Percentiles rank a stretch among this genome's conserved stretches.
phyloP scores from a whole-genome alignment of 2,329 filamentous ascomycete genomes.

The Aspergillus transmontanensis region DNA sequence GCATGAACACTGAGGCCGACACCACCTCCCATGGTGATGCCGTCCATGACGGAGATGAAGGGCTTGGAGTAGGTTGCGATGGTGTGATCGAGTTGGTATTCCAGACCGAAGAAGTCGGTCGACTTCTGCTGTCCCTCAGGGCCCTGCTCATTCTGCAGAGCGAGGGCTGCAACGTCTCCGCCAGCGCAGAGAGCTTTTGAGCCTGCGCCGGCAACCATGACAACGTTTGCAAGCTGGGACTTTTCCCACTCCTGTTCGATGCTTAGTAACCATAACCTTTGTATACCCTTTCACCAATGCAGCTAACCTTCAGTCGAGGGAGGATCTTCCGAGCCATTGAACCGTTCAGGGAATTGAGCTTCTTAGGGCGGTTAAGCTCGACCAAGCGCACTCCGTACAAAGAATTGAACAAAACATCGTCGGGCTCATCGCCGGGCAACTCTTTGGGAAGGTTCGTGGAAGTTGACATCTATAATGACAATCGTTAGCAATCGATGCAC shows the following conservation, averaged over 20 bases:
- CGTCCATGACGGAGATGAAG: slow-evolving; percentile 94
- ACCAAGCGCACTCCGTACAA: slow-evolving; percentile 88
- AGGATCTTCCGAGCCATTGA: slow-evolving; percentile 97
- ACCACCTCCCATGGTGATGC: slow-evolving; percentile 97
- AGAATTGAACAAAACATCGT: slow-evolving; percentile 91
- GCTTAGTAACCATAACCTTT: slow-evolving; percentile 17
- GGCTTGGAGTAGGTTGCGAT: slow-evolving; percentile 94
- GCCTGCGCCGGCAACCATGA: slow-evolving; percentile 89
- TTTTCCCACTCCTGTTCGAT: slow-evolving; percentile 79
- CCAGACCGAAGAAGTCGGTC: slow-evolving; percentile 83
- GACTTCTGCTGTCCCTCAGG: slow-evolving; percentile 72
- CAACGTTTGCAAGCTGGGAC: slow-evolving; percentile 88
- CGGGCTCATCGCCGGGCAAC: slow-evolving; percentile 69
- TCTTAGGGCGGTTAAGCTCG: slow-evolving; percentile 89
- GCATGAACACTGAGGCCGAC: slow-evolving; percentile 94
- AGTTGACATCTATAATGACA: slow-evolving; percentile 46
- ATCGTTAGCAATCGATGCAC: neutral
- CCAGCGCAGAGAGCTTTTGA: slow-evolving; percentile 87
- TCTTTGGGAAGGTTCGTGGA: slow-evolving; percentile 50
- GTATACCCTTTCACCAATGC: neutral
- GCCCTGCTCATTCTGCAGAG: slow-evolving; percentile 69
- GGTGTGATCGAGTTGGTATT: slow-evolving; percentile 94
- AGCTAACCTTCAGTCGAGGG: slow-evolving; percentile 68
- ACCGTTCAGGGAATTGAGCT: slow-evolving; percentile 87
- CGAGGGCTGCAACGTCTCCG: slow-evolving; percentile 83